Base-by-base conservation (phyloP, 2,329 filamentous ascomycete species). In the Pseudocercospora vitis region DNA sequence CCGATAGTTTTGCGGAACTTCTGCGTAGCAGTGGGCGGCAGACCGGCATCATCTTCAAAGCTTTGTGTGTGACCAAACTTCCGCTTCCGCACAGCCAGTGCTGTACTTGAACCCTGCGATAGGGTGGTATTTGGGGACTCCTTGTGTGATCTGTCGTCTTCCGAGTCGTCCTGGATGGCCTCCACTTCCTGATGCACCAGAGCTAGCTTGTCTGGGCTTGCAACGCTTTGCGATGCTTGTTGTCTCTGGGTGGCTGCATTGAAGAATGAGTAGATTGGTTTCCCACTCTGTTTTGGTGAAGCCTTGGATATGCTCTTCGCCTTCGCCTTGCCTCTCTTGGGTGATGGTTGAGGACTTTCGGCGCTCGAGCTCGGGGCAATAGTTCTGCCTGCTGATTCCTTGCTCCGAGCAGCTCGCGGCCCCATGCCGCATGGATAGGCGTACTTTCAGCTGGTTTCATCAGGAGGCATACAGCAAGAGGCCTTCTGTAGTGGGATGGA, bases 231-330 rank as follows among this genome's bases (percentile, higher is more conserved):
- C 5, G 67, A 64, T 7, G 47, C 39, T 44, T 68, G 65, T 55
- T 73, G 73, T 26, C 70, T 59, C 50, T 73, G 74, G n/a, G 74
- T 71, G 6, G 69, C 69, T 47, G 69, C 68, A 63, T 71, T 75
- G 67, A 79, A 78, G 68, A 78, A 79, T 12, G 76, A 78, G 29
- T 72, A 74, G 46, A 78, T 76, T 7, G 74, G 69, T 59, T 74
- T 76, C 21, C 46, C 58, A 57, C 69, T 68, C 31, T 69, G 56
- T 31, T 70, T 65, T 57, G 70, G 67, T 14, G 69, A 60, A 52
- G 74, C 72, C n/a, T 65, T 65, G 14, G 64, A 63, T 45, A 68
- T 70, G 28, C 67, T 56, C 64, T 54, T 67, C 23, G 47, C 19
- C 47, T 64, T 65, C 16, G 18, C 8, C 51, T 59, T 59, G 16